phyloP scores from a whole-genome alignment of 306 rosid species.

The Cicer cuneatum region DNA sequence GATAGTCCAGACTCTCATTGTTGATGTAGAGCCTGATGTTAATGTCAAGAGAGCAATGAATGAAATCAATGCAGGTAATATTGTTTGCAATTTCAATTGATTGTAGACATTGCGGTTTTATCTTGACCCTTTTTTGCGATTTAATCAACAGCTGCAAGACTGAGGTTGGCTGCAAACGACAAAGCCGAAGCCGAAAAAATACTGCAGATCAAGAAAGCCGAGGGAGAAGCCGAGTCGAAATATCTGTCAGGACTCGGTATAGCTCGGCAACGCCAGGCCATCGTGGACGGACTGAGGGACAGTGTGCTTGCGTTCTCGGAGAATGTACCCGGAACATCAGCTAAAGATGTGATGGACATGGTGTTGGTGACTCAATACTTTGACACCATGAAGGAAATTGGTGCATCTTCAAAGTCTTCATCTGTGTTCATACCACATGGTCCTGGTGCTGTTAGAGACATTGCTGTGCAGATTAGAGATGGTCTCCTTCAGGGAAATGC shows the following conservation, averaged over 20 bases:
- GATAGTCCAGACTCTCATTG: slow-evolving; percentile 76
- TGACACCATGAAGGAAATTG: slow-evolving; percentile 81
- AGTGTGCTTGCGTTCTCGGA: slow-evolving; percentile 71
- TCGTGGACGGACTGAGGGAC: slow-evolving; percentile 78
- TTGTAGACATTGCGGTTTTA: background rate
- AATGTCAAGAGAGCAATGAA: slow-evolving; percentile 76
- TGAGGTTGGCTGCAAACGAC: slow-evolving; percentile 72
- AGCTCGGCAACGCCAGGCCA: slow-evolving; percentile 80
- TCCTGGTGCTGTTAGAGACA: slow-evolving; percentile 75
- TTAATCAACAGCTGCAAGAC: slow-evolving; percentile 61
- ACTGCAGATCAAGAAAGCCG: slow-evolving; percentile 74
- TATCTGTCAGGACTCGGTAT: slow-evolving; percentile 77
- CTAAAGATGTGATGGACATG: slow-evolving; percentile 82
- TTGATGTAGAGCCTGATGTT: slow-evolving; percentile 66
- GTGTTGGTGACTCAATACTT: slow-evolving; percentile 81
- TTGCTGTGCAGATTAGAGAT: slow-evolving; percentile 69
- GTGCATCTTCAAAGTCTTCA: slow-evolving; percentile 74
- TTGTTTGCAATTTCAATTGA: background rate
- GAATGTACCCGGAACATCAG: slow-evolving; percentile 68
- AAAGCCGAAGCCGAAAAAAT: slow-evolving; percentile 82
- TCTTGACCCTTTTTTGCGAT: slow-evolving; percentile 8
- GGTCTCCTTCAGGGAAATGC: slow-evolving; percentile 69
- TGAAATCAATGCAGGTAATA: slow-evolving; percentile 75
- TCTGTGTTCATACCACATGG: slow-evolving; percentile 82
- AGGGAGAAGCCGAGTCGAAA: slow-evolving; percentile 79